These are phyloP conservation scores for Blastocladiella britannica DNA, from an alignment of 192 early-diverging fungal genomes.

Conservation along the genomic window DNA sequence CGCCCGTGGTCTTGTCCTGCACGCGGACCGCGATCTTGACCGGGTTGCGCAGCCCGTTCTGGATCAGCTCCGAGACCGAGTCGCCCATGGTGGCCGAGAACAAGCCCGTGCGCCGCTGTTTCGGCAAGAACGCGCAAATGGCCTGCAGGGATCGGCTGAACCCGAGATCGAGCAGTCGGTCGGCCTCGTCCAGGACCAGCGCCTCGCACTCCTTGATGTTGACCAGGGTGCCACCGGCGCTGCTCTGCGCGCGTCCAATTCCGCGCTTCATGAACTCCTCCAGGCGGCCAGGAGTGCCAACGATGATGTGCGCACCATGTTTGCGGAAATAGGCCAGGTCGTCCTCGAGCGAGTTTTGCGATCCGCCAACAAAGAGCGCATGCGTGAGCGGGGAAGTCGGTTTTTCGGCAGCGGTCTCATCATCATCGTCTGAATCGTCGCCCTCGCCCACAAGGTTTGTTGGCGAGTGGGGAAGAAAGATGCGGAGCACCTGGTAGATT, in stretches of 20 bases:
- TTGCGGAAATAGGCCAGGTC: conserved; percentile 41
- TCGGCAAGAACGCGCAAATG: conserved; percentile 64
- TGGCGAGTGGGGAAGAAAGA: conserved; percentile 20
- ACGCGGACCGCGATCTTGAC: conserved; percentile 77
- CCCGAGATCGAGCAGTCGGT: conserved; percentile 83
- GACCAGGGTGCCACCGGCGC: conserved; percentile 14
- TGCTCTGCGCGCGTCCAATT: conserved; percentile 1
- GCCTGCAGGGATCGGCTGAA: conserved; percentile 57
- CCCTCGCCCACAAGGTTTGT: conserved; percentile 4
- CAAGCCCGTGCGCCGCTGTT: conserved; percentile 83
- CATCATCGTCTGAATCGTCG: conserved; percentile 5
- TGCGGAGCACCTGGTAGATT: conserved; percentile 47
- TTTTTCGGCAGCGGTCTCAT: conserved; percentile 14
- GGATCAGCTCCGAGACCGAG: conserved; percentile 55
- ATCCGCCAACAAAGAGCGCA: conserved; percentile 53
- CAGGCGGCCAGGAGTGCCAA: conserved; percentile 77
- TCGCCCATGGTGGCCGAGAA: conserved; percentile 97
- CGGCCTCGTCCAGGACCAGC: conserved; percentile 84
- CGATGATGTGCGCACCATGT: conserved; percentile 54
- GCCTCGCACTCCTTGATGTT: conserved; percentile 66
- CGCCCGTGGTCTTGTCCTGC: conserved; percentile 25
- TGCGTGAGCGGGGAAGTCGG: conserved; percentile 15
- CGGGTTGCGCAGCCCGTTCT: conserved; percentile 78
- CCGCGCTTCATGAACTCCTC: conserved; percentile 45
- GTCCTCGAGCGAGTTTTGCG: conserved; percentile 23